phyloP scores from a whole-genome alignment of 225 moss, liverwort and hornwort species.

The Pseudoscleropodium purum region DNA sequence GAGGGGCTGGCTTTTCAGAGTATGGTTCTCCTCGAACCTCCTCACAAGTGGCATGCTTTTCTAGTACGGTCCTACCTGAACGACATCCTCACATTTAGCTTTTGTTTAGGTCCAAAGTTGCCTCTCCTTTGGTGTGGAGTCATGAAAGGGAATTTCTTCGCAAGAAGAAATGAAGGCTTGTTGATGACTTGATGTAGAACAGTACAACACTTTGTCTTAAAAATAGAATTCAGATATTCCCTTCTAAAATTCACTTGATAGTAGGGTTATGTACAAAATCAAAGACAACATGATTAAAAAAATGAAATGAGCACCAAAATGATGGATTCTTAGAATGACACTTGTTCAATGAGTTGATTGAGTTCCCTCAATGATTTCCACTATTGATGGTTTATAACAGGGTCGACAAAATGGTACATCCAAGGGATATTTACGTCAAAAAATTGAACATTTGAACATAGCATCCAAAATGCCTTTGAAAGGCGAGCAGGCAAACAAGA shows the following conservation, averaged over 20 bases:
- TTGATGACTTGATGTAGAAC: not conserved
- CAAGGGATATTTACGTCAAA: no score
- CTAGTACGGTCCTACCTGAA: accelerated
- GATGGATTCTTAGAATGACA: not conserved
- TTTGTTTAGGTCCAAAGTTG: not conserved
- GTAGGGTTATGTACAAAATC: not conserved
- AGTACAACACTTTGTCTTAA: not conserved
- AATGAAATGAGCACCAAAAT: not conserved
- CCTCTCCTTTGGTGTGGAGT: not conserved
- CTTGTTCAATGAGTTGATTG: not conserved
- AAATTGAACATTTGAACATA: no score
- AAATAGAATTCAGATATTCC: not conserved
- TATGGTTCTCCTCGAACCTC: no score
- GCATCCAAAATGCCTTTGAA: no score
- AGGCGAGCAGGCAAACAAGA: no score
- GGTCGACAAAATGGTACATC: no score
- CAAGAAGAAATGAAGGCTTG: not conserved
- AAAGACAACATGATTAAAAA: not conserved
- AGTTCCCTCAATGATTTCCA: not conserved
- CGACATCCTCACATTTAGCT: not conserved
- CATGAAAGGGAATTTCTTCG: not conserved
- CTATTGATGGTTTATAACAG: no score
- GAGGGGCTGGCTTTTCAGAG: not conserved
- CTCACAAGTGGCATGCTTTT: not conserved
- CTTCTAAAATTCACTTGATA: not conserved